Conservation (phyloP, 768 basidiomycete genomes). For the Naganishia friedmannii region DNA sequence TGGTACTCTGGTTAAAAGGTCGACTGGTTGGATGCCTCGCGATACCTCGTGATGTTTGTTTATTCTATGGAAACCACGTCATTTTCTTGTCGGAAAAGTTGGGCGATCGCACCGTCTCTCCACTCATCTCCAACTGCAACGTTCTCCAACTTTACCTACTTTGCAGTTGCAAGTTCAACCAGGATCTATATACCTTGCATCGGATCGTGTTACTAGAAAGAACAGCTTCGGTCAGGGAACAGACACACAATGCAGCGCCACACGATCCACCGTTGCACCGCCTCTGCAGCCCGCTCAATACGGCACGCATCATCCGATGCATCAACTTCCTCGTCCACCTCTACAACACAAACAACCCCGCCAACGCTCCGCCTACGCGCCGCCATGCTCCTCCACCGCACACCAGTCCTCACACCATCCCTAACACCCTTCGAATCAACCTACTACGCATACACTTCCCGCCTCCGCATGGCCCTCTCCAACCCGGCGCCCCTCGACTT, state of each 20-base stretch:
- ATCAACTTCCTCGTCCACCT: slow-evolving; percentile 22
- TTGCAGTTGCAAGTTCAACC: too few relatives aligned
- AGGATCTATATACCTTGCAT: too few relatives aligned
- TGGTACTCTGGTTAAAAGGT: too few relatives aligned
- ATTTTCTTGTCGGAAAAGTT: slow-evolving; percentile 10
- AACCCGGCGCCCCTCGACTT: slow-evolving; percentile 85
- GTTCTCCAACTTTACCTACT: too few relatives aligned
- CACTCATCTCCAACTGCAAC: too few relatives aligned
- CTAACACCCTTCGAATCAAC: slow-evolving; percentile 72
- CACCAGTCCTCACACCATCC: slow-evolving; percentile 50
- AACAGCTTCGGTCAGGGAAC: background rate
- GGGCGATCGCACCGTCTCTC: background rate
- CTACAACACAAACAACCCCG: slow-evolving; percentile 14
- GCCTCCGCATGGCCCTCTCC: slow-evolving; percentile 77
- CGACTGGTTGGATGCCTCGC: too few relatives aligned
- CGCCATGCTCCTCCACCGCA: slow-evolving; percentile 52
- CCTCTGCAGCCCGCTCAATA: background rate
- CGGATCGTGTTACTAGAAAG: too few relatives aligned
- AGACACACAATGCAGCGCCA: background rate
- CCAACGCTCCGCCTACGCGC: slow-evolving; percentile 38
- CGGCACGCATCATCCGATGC: slow-evolving; percentile 18
- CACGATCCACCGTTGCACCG: background rate
- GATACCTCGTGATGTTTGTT: too few relatives aligned
- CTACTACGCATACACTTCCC: slow-evolving; percentile 77
- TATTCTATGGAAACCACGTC: too few relatives aligned